These are phyloP conservation scores for Solanum medicagineum DNA, from an alignment of 257 asterid species.

Conservation along the genomic window DNA sequence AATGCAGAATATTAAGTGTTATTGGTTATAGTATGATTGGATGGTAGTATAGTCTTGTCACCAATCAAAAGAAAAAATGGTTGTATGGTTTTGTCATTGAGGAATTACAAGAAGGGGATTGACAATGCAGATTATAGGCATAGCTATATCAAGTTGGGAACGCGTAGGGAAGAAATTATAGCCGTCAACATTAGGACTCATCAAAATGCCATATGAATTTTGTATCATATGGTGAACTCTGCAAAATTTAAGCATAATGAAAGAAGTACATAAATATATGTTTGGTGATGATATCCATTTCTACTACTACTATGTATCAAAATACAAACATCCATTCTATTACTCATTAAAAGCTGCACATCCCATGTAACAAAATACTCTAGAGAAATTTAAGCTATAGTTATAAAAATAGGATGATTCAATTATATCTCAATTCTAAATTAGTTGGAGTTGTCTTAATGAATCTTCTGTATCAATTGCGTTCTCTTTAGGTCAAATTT, in stretches of 20 bases:
- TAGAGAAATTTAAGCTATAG: not conserved
- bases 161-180: not conserved
- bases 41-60: not conserved
- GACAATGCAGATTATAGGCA: not conserved
- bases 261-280: not conserved
- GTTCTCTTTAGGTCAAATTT: not conserved
- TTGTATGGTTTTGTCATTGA: not conserved
- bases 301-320: not conserved
- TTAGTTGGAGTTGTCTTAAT: not conserved
- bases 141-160: not conserved
- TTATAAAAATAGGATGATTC: not conserved
- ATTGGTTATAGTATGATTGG: not conserved
- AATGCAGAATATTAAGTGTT: not conserved
- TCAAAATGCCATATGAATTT: not conserved
- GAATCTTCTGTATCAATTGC: not conserved
- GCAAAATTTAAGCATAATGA: not conserved
- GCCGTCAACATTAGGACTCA: not conserved
- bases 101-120: not conserved
- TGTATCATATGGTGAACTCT: not conserved
- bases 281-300: not conserved
- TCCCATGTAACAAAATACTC: not conserved
- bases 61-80: not conserved
- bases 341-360: not conserved
- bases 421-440: not conserved
- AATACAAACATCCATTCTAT: too few relatives aligned